These are phyloP conservation scores for Pseudogymnoascus sp. DNA, from an alignment of 2,329 filamentous ascomycete species.

Conservation along the genomic window DNA sequence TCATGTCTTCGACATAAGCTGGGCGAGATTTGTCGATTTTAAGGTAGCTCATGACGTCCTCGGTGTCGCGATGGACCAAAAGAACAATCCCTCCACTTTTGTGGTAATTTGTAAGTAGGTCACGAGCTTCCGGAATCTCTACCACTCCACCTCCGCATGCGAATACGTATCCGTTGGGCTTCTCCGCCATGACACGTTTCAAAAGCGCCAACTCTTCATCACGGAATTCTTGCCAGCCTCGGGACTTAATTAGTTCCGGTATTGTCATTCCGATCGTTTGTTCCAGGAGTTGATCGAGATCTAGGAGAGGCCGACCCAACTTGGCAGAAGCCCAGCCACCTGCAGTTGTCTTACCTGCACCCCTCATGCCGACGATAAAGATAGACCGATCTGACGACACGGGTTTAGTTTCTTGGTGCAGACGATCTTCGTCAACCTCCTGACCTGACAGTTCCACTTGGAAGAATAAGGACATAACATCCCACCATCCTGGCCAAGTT, in stretches of 20 bases:
- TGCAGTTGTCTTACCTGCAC: conserved; percentile 90
- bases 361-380: conserved; percentile 94
- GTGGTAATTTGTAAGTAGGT: conserved; percentile 65
- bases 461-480: conserved; percentile 72
- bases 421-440: conserved; percentile 34
- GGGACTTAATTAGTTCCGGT: conserved; percentile 67
- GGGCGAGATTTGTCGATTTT: conserved; percentile 82
- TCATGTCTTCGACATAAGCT: conserved; percentile 87
- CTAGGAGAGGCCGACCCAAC: conserved; percentile 68
- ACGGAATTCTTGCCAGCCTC: conserved; percentile 86
- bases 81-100: conserved; percentile 74
- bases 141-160: conserved; percentile 93
- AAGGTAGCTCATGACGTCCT: conserved; percentile 81
- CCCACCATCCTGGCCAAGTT: conserved; percentile 99
- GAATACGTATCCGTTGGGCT: conserved; percentile 69
- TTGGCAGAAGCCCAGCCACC: conserved; percentile 75
- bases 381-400: conserved; percentile 53
- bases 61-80: conserved; percentile 78
- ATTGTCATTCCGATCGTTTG: conserved; percentile 64
- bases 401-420: conserved; percentile 28
- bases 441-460: conserved; percentile 67
- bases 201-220: conserved; percentile 69
- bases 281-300: conserved; percentile 85
- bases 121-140: conserved; percentile 70
- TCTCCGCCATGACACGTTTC: conserved; percentile 63